Base-by-base conservation (phyloP, 73 alveolate genomes). In the Tetrahymena elliotti region DNA sequence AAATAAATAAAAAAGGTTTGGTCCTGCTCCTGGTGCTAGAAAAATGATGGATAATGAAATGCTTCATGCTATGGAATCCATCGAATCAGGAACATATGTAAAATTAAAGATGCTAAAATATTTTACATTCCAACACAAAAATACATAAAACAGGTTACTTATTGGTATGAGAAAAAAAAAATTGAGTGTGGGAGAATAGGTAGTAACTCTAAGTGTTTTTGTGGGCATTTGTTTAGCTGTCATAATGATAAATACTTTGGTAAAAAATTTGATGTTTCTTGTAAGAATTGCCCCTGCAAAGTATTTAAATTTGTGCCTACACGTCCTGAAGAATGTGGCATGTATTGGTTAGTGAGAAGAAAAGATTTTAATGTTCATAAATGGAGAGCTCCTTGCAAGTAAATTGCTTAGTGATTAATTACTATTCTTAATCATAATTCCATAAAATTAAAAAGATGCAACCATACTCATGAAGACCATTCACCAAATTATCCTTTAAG, bases 241-340 rank as follows among this genome's bases (percentile, higher is more conserved):
- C 98, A 96, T 96, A 93, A 95, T 68, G 93, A 92, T 52, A 39
- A 84, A 83, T 18, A 83, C 83, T 40, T 93, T 38, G 93, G 94
- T 40, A 98, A 98, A 93, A 97, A 94, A 15, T 68, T 84, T 37
- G 97, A 97, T 84, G 94, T 98, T 36, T 52, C 96, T 20, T 99
- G 99, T 94, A 96, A 97, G 35, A 97, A 97, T 36, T 99, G 99
- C 93, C 97, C 95, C 54, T 99, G 99, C 94, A 98, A 98, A 95
- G 98, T 95, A 27, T 98, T 97, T 94, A 93, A 96, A 93, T 99
- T 98, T 96, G 98, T 99, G 18, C 99, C 99, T 1, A 97, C 98
- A 53, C 97, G 99, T 93, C 99, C 99, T 38, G 99, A 99, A 96
- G 99, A 99, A 95, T 96, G 98, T 53, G 99, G 99, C 35, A 98